Evolutionary conservation across 2,329 filamentous ascomycete genomes (phyloP), one percentile per base, ranked within the genome.

Genomic region (Penicillium sp.): DNA sequence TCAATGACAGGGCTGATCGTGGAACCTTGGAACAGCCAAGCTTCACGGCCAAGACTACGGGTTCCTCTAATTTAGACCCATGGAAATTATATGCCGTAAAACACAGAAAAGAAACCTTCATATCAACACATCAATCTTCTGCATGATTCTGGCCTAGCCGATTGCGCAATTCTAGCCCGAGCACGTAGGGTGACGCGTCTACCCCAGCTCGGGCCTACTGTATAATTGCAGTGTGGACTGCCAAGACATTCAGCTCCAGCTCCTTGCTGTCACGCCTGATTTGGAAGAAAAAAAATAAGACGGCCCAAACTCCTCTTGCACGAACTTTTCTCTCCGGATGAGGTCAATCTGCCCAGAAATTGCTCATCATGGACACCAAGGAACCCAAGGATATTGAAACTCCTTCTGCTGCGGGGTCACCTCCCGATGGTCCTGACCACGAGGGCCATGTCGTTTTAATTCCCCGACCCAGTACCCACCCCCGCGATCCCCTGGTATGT

Each of bases 401-500:
- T 8, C 42, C 56, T 27, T 22, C 54, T 20, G 11, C 27, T 12
- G 37, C 26, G 37, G 11, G 11, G 6, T 23, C 46, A 7, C 6
- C 27, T 11, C 40, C 37, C 11, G 41, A 51, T 31, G 49, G 37
- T 7, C 48, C 27, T 7, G n/a, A 20, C 20, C 27, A 25, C 9
- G 50, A 50, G 31, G 51, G 45, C 8, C 58, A 62, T 6, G 18
- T 77, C 43, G 70, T 75, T 27, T 59, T 76, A n/a, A 72, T 77
- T 29, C 75, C 73, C 6, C 63, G 61, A n/a, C 71, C 73, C 7
- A 72, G 66, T 51, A 59, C 63, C 51, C 65, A 73, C 47, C 61
- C 69, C 20, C 55, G 61, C 15, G 73, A 75, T 55, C 73, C 72
- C 33, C 54, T 74, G 59, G 71, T 74, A 67, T 57, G 62, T 58